Evolutionary conservation across 805 yeast genomes (phyloP), one percentile per base, ranked within the genome.

Genomic region (Wickerhamiella spandovensis): DNA sequence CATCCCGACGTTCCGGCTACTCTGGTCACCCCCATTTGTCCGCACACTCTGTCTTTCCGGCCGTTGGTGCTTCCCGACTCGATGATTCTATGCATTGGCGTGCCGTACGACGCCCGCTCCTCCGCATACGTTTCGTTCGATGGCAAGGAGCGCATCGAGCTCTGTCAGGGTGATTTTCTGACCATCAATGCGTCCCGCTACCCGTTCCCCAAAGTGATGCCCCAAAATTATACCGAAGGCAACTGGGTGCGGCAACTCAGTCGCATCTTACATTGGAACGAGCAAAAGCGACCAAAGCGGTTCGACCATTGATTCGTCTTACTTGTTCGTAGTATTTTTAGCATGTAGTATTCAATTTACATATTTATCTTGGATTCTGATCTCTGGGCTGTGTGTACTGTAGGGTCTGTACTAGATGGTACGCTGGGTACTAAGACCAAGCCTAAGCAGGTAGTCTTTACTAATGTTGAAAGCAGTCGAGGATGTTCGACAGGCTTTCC

Each of bases 111-210:
- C 51, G 82, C 95, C 43, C 70, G 98, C 48, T 79, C 92, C 5
- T 85, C 95, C 0, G 97, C 97, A 0, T 92, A 95, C 95, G 94
- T 95, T 1, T 82, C 96, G 1, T 92, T 92, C 63, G 98, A 92
- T 66, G 98, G 98, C 12, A 81, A 92, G 57, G 79, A 81, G 21
- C 71, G 97, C 42, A 82, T 87, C 3, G 95, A 92, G 63, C 67
- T 92, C 45, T 66, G 70, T 32, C 79, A 78, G 50, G 97, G 97
- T 8, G 92, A 87, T 63, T 88, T 85, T 59, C 84, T 92, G 32
- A 78, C 88, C 0, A 76, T 92, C 15, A 78, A 79, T 39, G 96
- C 96, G 0, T 81, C 92, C 44, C 85, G 88, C 25, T 90, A 77
- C 67, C 95, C 96, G 21, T 92, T 92, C 71, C 98, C 98, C 5